phyloP scores from a whole-genome alignment of 345 rosid species.

The Ceriops decandra region DNA sequence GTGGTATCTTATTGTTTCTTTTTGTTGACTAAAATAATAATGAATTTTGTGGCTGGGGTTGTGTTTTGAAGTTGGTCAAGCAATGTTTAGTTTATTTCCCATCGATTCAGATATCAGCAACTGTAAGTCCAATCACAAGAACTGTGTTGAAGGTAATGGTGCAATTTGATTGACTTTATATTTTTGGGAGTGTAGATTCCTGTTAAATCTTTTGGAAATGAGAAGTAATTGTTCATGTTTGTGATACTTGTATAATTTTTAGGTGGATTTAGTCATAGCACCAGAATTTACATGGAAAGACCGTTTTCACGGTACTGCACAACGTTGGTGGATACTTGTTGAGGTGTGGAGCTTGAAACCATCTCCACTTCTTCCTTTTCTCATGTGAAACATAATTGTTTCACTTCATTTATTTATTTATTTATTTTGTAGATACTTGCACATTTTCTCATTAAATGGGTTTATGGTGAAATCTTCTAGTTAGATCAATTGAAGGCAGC shows the following conservation, averaged over 20 bases:
- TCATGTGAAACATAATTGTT: too few relatives aligned
- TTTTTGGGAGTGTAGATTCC: not conserved
- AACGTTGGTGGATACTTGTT: conserved; percentile 96
- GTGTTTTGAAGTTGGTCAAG: conserved; percentile 65
- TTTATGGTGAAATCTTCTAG: too few relatives aligned
- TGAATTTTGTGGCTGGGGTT: not conserved
- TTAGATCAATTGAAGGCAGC: too few relatives aligned
- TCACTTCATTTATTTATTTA: too few relatives aligned
- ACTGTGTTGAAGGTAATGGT: conserved; percentile 83
- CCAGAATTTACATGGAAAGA: conserved; percentile 92
- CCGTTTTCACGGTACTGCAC: conserved; percentile 83
- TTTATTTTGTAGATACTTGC: too few relatives aligned
- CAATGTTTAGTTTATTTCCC: conserved; percentile 84
- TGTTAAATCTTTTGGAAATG: not conserved
- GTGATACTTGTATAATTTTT: conserved; percentile 18
- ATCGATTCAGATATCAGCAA: conserved; percentile 70
- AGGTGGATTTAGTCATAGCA: conserved; percentile 87
- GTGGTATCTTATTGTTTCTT: not conserved
- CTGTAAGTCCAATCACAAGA: conserved; percentile 94
- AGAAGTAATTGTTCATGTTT: not conserved
- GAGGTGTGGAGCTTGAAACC: conserved; percentile 41
- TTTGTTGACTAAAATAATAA: not conserved
- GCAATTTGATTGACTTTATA: conserved; percentile 1
- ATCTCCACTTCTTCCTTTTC: too few relatives aligned
- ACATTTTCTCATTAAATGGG: too few relatives aligned